Evolutionary conservation across 805 yeast species (phyloP), one percentile per base, ranked within the genome.

Genomic region (Lachancea cidri): DNA sequence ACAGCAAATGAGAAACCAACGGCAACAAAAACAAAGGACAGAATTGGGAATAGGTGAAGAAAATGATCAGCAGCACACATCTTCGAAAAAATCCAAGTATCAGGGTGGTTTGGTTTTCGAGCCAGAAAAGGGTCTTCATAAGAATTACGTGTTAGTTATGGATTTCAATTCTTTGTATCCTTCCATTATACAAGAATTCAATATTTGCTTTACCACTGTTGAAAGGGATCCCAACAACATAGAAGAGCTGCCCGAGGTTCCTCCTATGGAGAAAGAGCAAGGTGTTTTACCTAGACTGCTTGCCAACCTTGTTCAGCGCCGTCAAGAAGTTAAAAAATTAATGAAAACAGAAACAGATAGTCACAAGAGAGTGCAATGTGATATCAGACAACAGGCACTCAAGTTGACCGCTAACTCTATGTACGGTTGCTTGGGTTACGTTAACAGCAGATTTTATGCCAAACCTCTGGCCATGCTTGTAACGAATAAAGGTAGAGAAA

Each of bases 401-500:
- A 93, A 93, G 62, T 72, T 93, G 59, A 94, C 98, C 2, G 98
- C 98, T 20, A 93, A 93, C 65, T 93, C 98, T n/a, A 91, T 93
- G 97, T 93, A 93, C 67, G 98, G 98, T 58, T 93, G 98, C 75
- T 74, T 93, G 54, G 98, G 98, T 52, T 89, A 81, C 62, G 84
- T 83, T 5, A 76, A 83, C 54, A 87, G 97, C 17, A 76, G 98
- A 55, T 93, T 93, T 63, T 91, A 89, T 57, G 98, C 98, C 9
- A 83, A 86, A 57, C 96, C 98, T 0, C 71, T 93, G 52, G 98
- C 98, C 4, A 86, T 86, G 89, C 71, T 93, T 55, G 95, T 88
- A 43, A 93, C 98, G 2, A 83, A 81, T 53, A 86, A 89, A 63
- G 98, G 98, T 55, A 77, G 98, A 68, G 98, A 93, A 62, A 87